Base-by-base conservation (phyloP, 805 yeast genomes). In the Metschnikowia lachancei region DNA sequence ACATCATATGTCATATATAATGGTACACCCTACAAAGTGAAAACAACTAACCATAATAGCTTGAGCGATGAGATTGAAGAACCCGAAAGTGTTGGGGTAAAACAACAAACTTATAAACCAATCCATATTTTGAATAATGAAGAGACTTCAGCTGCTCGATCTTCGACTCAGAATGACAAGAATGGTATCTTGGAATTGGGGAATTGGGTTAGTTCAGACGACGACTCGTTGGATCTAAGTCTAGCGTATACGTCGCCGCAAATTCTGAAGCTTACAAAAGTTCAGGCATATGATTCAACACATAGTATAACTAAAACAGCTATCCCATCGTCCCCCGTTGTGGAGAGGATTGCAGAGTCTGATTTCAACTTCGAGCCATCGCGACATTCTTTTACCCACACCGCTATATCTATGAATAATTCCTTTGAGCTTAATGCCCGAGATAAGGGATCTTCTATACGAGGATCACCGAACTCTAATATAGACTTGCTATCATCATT, bases 171-270 rank as follows among this genome's bases (percentile, higher is more conserved):
- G 12, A 13, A 13, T 13, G 17, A 5, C 13, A 18, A 7, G 10
- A 34, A 35, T 9, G 39, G 41, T 38, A 29, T 55, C 11, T 44
- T 55, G 40, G 58, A 53, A 35, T 32, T 55, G 28, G 36, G 37
- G 19, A 49, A 53, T 20, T 55, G 58, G 58, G 35, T 55, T n/a
- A 53, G 57, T 32, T 55, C 58, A 3, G 58, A 53, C 8, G 58
- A 55, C n/a, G 58, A 55, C 26, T 45, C 54, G 3, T 39, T 47
- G 12, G 26, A 34, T 20, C 22, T 31, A 10, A 34, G 36, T 22
- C 16, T 31, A 31, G 36, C 11, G 10, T 24, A 19, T 14, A 33
- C 43, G 29, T 41, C 37, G 13, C 33, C n/a, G 19, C 12, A 39
- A 34, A 18, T 33, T 4, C 24, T 24, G 14, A 14, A 19, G 6